Conservation (phyloP, 2,329 filamentous ascomycete species). For the Zymoseptoria ardabiliae region DNA sequence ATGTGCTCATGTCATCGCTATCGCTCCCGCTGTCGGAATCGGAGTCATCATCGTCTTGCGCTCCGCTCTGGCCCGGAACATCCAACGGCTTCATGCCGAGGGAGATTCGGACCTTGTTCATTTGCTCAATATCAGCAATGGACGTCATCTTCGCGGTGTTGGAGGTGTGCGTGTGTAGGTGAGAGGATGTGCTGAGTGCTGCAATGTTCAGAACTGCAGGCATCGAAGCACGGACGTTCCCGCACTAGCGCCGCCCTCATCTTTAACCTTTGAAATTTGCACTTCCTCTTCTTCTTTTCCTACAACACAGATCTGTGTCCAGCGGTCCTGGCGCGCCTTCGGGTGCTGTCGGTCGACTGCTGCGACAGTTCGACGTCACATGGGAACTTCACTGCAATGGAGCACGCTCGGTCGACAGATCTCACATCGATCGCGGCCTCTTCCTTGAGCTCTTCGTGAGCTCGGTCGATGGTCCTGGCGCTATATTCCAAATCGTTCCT, state of each 20-base stretch:
- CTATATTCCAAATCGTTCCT: constrained; percentile 87
- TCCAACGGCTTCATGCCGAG: constrained; percentile 87
- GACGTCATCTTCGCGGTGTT: constrained; percentile 21
- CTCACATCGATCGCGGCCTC: constrained; percentile 60
- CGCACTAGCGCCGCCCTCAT: constrained; percentile 2
- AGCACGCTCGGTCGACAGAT: constrained; percentile 95
- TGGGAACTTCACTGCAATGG: constrained; percentile 64
- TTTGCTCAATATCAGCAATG: constrained; percentile 74
- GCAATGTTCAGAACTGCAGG: background rate
- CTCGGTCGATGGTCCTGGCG: constrained; percentile 57
- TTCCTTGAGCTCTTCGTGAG: constrained; percentile 54
- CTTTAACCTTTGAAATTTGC: background rate
- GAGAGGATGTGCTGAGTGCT: background rate
- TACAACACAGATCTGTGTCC: constrained; percentile 72
- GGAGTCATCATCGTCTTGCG: constrained; percentile 50
- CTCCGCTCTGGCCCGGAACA: constrained; percentile 62
- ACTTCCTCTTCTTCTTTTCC: constrained; percentile 33
- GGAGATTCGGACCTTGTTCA: constrained; percentile 81
- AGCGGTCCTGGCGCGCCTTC: constrained; percentile 58
- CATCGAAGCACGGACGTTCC: background rate
- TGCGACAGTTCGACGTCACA: constrained; percentile 78
- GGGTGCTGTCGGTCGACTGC: constrained; percentile 64
- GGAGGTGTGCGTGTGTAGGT: constrained; percentile 12
- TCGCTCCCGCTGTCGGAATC: constrained; percentile 39
- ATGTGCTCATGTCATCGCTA: constrained; percentile 69